A percentile compares a stretch with the other conserved stretches of the same genome.
phyloP scores from a whole-genome alignment of 164 flowering plant genomes.

The Houttuynia cordata region DNA sequence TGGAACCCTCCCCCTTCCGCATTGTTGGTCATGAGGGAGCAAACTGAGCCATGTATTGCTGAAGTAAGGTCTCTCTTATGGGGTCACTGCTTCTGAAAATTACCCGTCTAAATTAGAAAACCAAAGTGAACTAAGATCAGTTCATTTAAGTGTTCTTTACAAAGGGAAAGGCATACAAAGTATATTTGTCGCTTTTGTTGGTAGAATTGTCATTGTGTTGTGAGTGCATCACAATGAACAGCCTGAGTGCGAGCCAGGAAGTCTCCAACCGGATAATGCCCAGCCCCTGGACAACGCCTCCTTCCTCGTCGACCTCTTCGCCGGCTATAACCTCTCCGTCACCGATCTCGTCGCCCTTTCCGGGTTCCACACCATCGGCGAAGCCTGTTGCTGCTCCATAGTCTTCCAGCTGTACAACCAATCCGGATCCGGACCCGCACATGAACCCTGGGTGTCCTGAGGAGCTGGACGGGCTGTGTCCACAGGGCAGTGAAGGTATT shows the following conservation, averaged over 20 bases:
- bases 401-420: constrained; percentile 85
- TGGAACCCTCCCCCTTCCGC: too few species aligned
- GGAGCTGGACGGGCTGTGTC: constrained; percentile 56
- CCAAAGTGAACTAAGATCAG: too few species aligned
- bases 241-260: constrained; percentile 73
- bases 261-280: constrained; percentile 79
- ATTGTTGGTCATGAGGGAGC: too few species aligned
- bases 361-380: constrained; percentile 84
- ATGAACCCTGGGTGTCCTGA: constrained; percentile 47
- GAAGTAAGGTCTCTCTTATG: too few species aligned
- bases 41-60: too few species aligned
- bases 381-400: constrained; percentile 79
- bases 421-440: constrained; percentile 76
- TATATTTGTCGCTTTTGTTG: too few species aligned
- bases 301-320: constrained; percentile 48
- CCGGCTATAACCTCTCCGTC: constrained; percentile 46
- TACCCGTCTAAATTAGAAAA: too few species aligned
- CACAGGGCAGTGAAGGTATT: constrained; percentile 48
- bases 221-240: too few species aligned
- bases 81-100: too few species aligned
- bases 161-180: too few species aligned
- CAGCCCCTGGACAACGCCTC: constrained; percentile 82
- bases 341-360: constrained; percentile 85
- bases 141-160: too few species aligned
- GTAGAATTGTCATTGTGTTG: too few species aligned